These are phyloP conservation scores for Lactifluus rugatus DNA, from an alignment of 768 basidiomycete species.

Conservation along the genomic window DNA sequence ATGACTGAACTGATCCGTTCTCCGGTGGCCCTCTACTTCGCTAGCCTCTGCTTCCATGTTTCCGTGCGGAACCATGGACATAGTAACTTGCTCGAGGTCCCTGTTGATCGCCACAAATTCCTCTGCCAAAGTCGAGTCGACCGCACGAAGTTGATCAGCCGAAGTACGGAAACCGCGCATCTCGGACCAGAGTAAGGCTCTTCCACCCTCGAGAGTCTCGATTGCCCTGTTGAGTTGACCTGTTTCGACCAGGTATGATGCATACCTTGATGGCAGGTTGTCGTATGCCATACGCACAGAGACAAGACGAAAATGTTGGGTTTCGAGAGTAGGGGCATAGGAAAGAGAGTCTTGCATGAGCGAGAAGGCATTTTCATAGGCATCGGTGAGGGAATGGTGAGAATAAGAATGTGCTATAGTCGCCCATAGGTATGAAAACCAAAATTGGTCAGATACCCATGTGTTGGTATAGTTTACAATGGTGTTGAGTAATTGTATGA, in stretches of 20 bases:
- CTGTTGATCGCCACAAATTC: neutral
- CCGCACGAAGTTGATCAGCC: neutral
- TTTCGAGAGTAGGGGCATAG: neutral
- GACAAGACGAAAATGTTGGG: neutral
- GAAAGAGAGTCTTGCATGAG: neutral
- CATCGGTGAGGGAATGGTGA: neutral
- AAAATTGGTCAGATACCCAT: neutral
- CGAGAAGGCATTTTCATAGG: neutral
- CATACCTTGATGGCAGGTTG: neutral
- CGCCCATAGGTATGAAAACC: neutral
- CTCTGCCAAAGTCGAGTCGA: neutral
- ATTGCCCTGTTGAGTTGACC: neutral
- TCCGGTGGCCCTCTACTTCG: neutral
- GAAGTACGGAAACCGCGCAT: neutral
- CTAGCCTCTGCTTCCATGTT: neutral
- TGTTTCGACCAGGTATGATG: neutral
- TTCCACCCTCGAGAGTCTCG: neutral
- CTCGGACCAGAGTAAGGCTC: neutral
- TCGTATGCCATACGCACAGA: neutral
- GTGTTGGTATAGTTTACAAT: neutral
- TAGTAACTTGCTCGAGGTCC: neutral
- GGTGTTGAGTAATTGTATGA: neutral
- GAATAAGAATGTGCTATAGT: neutral
- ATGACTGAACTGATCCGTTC: neutral
- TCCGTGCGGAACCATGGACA: too few species aligned